phyloP scores from a whole-genome alignment of 495 filamentous ascomycete genomes.

The Clohesyomyces aquaticus region DNA sequence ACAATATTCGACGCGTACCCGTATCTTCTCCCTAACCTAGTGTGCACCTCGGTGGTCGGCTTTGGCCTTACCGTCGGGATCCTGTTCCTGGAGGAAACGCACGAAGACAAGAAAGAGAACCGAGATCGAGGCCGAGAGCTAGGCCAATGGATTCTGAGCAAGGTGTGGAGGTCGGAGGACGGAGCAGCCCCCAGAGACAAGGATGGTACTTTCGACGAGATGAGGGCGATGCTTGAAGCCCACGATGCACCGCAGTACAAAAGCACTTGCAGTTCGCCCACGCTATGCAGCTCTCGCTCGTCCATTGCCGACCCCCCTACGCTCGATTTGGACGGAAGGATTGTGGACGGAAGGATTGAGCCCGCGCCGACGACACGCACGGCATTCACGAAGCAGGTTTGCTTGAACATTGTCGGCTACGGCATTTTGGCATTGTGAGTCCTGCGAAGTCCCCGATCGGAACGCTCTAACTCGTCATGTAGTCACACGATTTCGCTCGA shows the following conservation, averaged over 20 bases:
- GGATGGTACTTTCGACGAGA: conserved; percentile 49
- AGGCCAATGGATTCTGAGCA: conserved; percentile 71
- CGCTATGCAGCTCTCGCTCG: conserved; percentile 42
- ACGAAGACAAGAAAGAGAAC: conserved; percentile 76
- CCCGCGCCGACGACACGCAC: conserved; percentile 46
- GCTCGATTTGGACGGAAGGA: conserved; percentile 33
- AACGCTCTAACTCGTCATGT: conserved; percentile 27
- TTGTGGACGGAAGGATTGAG: conserved; percentile 5
- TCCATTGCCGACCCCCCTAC: conserved; percentile 41
- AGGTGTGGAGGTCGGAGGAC: conserved; percentile 44
- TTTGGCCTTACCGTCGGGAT: conserved; percentile 81
- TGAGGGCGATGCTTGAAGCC: conserved; percentile 52
- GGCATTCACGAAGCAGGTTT: conserved; percentile 78
- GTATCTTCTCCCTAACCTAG: conserved; percentile 90
- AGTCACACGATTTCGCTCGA: conserved; percentile 94
- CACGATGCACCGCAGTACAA: conserved; percentile 66
- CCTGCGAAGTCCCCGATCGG: background rate
- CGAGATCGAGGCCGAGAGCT: conserved; percentile 76
- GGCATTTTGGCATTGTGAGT: conserved; percentile 96
- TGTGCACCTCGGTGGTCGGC: conserved; percentile 78
- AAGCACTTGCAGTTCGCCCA: conserved; percentile 60
- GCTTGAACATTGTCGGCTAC: conserved; percentile 82
- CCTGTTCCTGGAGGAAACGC: conserved; percentile 94
- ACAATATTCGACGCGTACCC: conserved; percentile 83
- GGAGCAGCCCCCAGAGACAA: conserved; percentile 40